Evolutionary conservation across 78 protist species (phyloP), one percentile per base, ranked within the genome.

Genomic region (Acrasis kona): DNA sequence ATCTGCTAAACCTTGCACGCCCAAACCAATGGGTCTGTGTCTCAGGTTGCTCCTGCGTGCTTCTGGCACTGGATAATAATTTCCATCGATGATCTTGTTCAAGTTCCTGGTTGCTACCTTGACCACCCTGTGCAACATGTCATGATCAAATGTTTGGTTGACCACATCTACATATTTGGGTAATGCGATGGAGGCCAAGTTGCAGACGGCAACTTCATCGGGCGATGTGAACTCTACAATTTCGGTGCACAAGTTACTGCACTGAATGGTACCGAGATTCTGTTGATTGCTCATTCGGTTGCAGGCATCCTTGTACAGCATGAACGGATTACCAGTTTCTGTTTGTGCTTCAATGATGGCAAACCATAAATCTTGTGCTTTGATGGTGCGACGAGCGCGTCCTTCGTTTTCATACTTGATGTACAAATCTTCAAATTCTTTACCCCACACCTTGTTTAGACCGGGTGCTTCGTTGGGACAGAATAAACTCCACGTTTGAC

Each of bases 321-420:
- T 79, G 90, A 88, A 97, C 28, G 99, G 99, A 4, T 95, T 94
- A 37, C 99, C 99, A 3, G 98, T 96, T 87, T 96, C 99, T 39
- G 85, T 82, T 89, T 97, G 99, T 1, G 97, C 29, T 58, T 95
- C 96, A 34, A 97, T 57, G 67, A 97, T 92, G 39, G 96, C 83
- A 38, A 85, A 88, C 99, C 99, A 97, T 40, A 97, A 89, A 80
- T 85, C 84, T 71, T 91, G 97, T 5, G 99, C 99, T 28, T 29
- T 37, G n/a, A 95, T 41, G 5, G 36, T 39, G 73, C 74, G 66
- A 41, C 86, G 37, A 4, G 85, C 84, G 0, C 70, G 34, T 29
- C 95, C 98, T 75, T 82, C 88, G 68, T 64, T n/a, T 81, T 92
- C 96, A 82, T 92, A 95, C 82, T 72, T 41, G 32, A 1, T 10